Evolutionary conservation across 2,329 filamentous ascomycete species (phyloP), one percentile per base, ranked within the genome.

Genomic region (Amauroascus verrucosus): DNA sequence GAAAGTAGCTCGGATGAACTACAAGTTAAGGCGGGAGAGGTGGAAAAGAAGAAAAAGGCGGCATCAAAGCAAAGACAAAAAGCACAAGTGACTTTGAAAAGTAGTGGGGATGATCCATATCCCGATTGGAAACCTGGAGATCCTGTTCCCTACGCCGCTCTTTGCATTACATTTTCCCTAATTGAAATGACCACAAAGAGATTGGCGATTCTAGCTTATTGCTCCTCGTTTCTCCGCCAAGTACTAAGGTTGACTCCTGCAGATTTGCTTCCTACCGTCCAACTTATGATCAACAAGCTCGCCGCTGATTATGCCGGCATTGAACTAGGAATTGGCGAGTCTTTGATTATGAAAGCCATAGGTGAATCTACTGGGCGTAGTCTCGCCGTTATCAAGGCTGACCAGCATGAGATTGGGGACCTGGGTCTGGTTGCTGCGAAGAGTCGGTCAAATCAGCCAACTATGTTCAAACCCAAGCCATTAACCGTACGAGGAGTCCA

Each of bases 271-370:
- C 83, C 90, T 0, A 95, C 88, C 0, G 84, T 97, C 22, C 77
- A 95, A 58, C 80, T 98, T 28, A 97, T 98, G 93, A 87, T 95
- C 69, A 96, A 96, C 72, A 97, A 97, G 68, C 81, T 98, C 24
- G 93, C 93, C 1, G 91, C 93, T 2, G 93, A 98, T 65, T 98
- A 96, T 67, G 85, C 90, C 41, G 93, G 93, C 18, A 90, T 98
- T 58, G 93, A 98, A 70, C 78, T 98, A 28, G 93, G 93, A n/a
- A 98, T 98, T 62, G 93, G 93, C 54, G 93, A 98, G 71, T 97
- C 91, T 0, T 72, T 98, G 26, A 96, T 98, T 63, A 97, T 97
- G 90, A 98, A 97, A 69, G 88, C 93, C 4, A 95, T 98, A 64
- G 91, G 91, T 9, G 91, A 97, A 72, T 86, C 84, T 28, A 98